Evolutionary conservation across 768 basidiomycete species (phyloP).

Genomic region (Cystobasidiopsis lactophilus): DNA sequence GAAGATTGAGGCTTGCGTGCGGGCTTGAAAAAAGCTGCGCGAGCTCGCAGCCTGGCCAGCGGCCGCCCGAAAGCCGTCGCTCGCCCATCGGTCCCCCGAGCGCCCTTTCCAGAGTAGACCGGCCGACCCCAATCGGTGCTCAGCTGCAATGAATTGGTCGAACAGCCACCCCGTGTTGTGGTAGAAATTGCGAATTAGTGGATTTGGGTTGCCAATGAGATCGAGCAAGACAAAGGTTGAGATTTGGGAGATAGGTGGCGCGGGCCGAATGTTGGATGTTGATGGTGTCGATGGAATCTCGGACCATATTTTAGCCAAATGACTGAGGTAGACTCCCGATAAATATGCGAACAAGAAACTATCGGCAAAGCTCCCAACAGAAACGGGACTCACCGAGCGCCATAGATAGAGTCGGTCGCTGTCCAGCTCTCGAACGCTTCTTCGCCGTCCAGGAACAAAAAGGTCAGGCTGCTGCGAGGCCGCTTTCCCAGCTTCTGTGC

Average conservation of each 20-base stretch:
- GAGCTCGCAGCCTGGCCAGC: conserved; percentile 3
- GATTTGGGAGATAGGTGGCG: conserved; percentile 50
- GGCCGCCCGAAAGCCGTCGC: not conserved
- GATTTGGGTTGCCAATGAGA: conserved; percentile 56
- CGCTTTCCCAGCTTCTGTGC: conserved; percentile 39
- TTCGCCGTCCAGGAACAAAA: conserved; percentile 94
- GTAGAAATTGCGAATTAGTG: conserved; percentile 59
- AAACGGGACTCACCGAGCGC: conserved; percentile 44
- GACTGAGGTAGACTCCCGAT: conserved; percentile 32
- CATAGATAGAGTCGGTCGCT: conserved; percentile 71
- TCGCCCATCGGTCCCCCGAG: conserved; percentile 5
- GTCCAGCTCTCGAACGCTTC: conserved; percentile 89
- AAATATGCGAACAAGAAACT: not conserved
- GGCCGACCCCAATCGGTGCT: conserved; percentile 42
- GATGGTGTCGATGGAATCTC: conserved; percentile 38
- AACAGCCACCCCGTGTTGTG: conserved; percentile 83
- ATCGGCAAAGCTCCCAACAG: not conserved
- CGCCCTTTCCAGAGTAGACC: conserved; percentile 33
- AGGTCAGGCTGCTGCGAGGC: conserved; percentile 63
- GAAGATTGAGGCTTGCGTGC: conserved; percentile 4
- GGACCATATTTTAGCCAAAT: conserved; percentile 71
- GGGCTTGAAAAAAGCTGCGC: conserved; percentile 6
- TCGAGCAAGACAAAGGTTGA: conserved; percentile 85
- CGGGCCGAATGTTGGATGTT: conserved; percentile 19
- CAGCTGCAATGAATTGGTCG: conserved; percentile 49